These are phyloP conservation scores for Colletotrichum sp. DNA, from an alignment of 2,329 filamentous ascomycete species.

Conservation along the genomic window DNA sequence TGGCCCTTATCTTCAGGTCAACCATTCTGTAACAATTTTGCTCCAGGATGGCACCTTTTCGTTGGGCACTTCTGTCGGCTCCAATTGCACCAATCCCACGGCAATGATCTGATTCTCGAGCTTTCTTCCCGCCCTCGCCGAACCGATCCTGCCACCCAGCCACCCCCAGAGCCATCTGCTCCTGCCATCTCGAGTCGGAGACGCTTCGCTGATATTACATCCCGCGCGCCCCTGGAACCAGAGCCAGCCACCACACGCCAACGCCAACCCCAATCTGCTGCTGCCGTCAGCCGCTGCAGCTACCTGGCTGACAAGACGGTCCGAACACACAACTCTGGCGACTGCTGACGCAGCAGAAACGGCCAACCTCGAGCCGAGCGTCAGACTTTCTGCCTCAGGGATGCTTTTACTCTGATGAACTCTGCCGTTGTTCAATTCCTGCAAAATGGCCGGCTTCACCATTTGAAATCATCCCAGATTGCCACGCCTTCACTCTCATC, in stretches of 20 bases:
- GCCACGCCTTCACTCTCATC: background rate
- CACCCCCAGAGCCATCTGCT: background rate
- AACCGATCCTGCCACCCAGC: background rate
- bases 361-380: background rate
- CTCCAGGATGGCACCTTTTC: background rate
- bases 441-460: background rate
- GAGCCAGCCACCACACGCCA: constrained; percentile 9
- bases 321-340: background rate
- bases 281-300: constrained; percentile 18
- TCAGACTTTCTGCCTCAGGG: background rate
- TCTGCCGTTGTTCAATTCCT: background rate
- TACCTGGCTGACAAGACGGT: constrained; percentile 15
- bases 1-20: background rate
- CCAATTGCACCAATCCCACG: background rate
- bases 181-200: background rate
- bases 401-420: background rate
- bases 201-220: constrained; percentile 2
- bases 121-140: background rate
- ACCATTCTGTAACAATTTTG: background rate
- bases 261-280: constrained; percentile 7
- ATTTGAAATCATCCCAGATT: background rate
- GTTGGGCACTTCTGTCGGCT: background rate
- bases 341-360: background rate
- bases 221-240: constrained; percentile 10
- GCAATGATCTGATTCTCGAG: background rate